Evolutionary conservation across 1,284 basidiomycete genomes (phyloP).

Genomic region (Boletellus deceptivus): DNA sequence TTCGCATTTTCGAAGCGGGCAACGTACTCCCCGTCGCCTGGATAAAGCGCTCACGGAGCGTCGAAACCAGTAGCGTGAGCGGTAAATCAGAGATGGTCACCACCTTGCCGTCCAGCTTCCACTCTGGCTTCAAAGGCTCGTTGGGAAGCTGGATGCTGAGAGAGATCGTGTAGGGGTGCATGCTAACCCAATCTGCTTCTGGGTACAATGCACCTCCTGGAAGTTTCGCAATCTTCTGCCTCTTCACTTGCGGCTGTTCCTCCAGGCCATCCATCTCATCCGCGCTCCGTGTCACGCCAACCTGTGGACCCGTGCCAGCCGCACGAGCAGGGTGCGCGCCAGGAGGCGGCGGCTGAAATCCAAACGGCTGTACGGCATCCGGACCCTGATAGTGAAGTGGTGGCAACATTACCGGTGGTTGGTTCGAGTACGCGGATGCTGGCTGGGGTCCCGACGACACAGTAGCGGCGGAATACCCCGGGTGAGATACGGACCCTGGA

Average conservation of each 20-base stretch:
- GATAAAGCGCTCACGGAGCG: constrained; percentile 83
- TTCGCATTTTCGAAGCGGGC: constrained; percentile 73
- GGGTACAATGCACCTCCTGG: constrained; percentile 78
- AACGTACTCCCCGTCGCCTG: constrained; percentile 73
- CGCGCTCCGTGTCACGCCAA: constrained; percentile 68
- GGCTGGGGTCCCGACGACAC: constrained; percentile 80
- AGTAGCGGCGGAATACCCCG: constrained; percentile 68
- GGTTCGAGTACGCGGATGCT: constrained; percentile 59
- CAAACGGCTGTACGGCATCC: constrained; percentile 72
- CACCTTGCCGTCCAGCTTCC: constrained; percentile 82
- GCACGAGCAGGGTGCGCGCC: constrained; percentile 52
- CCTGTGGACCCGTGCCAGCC: constrained; percentile 51
- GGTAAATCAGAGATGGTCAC: constrained; percentile 79
- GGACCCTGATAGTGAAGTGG: constrained; percentile 79
- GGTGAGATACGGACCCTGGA: constrained; percentile 37
- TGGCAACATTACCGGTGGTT: constrained; percentile 73
- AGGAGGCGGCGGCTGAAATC: constrained; percentile 64
- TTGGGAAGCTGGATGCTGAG: constrained; percentile 79
- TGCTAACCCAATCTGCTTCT: constrained; percentile 83
- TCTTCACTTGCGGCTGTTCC: constrained; percentile 74
- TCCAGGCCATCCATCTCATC: constrained; percentile 75
- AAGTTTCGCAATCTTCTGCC: constrained; percentile 78
- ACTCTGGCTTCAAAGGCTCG: constrained; percentile 81
- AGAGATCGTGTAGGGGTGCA: constrained; percentile 88
- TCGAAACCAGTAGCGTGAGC: constrained; percentile 78